Percentiles rank a stretch among this genome's conserved stretches.
These are phyloP conservation scores for Trichoderma asperellum DNA, from an alignment of 2,329 filamentous ascomycete genomes.

Conservation along the genomic window DNA sequence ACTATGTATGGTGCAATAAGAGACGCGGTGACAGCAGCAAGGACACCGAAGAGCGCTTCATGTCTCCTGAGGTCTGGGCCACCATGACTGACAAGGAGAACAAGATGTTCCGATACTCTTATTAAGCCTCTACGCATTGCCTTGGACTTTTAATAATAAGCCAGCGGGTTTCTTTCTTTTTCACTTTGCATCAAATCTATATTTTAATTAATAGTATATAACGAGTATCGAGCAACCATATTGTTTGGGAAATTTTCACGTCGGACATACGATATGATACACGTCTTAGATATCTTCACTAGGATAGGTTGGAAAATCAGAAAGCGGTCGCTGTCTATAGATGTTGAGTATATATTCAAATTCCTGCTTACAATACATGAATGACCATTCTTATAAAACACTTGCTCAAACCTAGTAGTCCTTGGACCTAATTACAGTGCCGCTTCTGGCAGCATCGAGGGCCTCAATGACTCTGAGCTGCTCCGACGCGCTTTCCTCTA, in stretches of 20 bases:
- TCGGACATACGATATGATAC: neutral
- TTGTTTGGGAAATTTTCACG: neutral
- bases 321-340: slow-evolving; percentile 4
- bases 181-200: neutral
- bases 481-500: slow-evolving; percentile 22
- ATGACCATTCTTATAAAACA: neutral
- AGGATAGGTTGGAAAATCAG: neutral
- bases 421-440: neutral
- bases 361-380: neutral
- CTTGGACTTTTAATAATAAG: neutral
- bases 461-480: slow-evolving; percentile 27
- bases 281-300: neutral
- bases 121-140: slow-evolving; percentile 35
- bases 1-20: slow-evolving; percentile 56
- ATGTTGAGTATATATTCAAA: neutral
- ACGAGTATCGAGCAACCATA: neutral
- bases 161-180: neutral
- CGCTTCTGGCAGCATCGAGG: slow-evolving; percentile 15
- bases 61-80: slow-evolving; percentile 50
- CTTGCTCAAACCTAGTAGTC: neutral
- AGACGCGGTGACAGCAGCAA: slow-evolving; percentile 38
- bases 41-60: slow-evolving; percentile 46
- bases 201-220: neutral
- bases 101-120: slow-evolving; percentile 58
- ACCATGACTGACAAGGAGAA: slow-evolving; percentile 62